These are phyloP conservation scores for Meyerozyma carpophila DNA, from an alignment of 1,139 yeast genomes.

Conservation along the genomic window DNA sequence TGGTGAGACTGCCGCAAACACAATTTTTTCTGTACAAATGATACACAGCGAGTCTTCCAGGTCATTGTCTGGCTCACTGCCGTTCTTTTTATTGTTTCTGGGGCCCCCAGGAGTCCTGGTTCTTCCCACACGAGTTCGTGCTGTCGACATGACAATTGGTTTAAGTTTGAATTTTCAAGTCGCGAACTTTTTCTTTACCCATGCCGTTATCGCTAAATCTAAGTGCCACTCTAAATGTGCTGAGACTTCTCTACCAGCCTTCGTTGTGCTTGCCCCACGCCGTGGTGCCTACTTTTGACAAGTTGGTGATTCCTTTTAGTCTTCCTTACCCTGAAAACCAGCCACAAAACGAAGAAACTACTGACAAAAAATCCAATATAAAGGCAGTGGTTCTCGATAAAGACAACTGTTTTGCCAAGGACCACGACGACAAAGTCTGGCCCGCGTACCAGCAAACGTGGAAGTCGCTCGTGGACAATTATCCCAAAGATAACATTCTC, in stretches of 20 bases:
- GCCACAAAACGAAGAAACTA: conserved; percentile 4
- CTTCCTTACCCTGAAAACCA: conserved; percentile 14
- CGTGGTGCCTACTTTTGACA: conserved; percentile 60
- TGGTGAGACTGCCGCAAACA: conserved; percentile 63
- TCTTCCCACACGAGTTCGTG: conserved; percentile 4
- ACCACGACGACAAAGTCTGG: conserved; percentile 78
- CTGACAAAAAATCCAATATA: conserved; percentile 25
- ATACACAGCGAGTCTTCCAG: conserved; percentile 50
- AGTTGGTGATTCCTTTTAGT: conserved; percentile 44
- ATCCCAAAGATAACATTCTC: conserved; percentile 62
- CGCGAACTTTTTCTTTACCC: background rate
- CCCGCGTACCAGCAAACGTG: conserved; percentile 63
- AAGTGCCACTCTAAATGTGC: conserved; percentile 69
- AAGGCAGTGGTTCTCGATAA: conserved; percentile 87
- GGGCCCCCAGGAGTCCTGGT: conserved; percentile 1
- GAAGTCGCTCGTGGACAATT: conserved; percentile 46
- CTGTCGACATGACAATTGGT: background rate
- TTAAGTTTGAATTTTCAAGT: conserved; percentile 1
- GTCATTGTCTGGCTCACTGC: conserved; percentile 20
- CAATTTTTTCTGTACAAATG: conserved; percentile 75
- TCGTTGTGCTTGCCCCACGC: conserved; percentile 65
- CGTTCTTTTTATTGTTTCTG: conserved; percentile 6
- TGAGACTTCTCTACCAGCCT: conserved; percentile 59
- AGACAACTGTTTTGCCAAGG: conserved; percentile 91
- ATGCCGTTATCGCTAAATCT: conserved; percentile 39